A percentile compares a stretch with the other conserved stretches of the same genome.
These are phyloP conservation scores for Ceratocystiopsis sp. DNA, from an alignment of 2,329 filamentous ascomycete species.

Conservation along the genomic window DNA sequence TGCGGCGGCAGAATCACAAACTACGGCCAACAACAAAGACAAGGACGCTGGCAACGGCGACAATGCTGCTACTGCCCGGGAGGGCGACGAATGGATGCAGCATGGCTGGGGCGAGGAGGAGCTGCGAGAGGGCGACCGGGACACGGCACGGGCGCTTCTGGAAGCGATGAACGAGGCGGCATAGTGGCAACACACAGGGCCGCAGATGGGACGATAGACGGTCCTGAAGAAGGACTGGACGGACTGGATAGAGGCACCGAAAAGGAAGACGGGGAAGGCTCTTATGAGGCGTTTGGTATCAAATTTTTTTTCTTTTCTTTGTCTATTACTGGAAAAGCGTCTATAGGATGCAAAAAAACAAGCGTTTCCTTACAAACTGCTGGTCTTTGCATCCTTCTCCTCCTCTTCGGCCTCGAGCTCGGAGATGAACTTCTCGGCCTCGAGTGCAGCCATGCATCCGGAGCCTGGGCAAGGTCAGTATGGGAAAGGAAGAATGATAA, in stretches of 20 bases:
- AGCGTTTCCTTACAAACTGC: constrained; percentile 2
- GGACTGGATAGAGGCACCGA: too few species aligned
- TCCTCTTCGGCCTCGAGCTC: constrained; percentile 55
- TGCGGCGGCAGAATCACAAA: neutral
- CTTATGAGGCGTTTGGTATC: too few species aligned
- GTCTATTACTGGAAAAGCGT: neutral
- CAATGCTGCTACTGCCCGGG: constrained; percentile 2
- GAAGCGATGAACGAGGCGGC: constrained; percentile 18
- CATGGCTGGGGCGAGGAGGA: constrained; percentile 15
- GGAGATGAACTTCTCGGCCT: constrained; percentile 83
- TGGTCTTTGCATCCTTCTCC: constrained; percentile 19
- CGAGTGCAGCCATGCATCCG: constrained; percentile 87
- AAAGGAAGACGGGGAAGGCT: too few species aligned
- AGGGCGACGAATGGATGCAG: constrained; percentile 22
- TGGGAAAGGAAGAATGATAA: too few species aligned
- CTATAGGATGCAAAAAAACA: neutral
- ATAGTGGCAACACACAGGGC: neutral
- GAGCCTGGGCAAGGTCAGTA: constrained; percentile 34
- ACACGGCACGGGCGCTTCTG: constrained; percentile 21
- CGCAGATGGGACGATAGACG: neutral
- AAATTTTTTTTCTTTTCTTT: too few species aligned
- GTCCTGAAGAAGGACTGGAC: neutral
- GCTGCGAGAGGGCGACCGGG: constrained; percentile 15
- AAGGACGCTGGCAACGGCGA: neutral
- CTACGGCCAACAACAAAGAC: neutral